These are phyloP conservation scores for Cylindrotheca fusiformis DNA, from an alignment of 108 stramenopile species.

Conservation along the genomic window DNA sequence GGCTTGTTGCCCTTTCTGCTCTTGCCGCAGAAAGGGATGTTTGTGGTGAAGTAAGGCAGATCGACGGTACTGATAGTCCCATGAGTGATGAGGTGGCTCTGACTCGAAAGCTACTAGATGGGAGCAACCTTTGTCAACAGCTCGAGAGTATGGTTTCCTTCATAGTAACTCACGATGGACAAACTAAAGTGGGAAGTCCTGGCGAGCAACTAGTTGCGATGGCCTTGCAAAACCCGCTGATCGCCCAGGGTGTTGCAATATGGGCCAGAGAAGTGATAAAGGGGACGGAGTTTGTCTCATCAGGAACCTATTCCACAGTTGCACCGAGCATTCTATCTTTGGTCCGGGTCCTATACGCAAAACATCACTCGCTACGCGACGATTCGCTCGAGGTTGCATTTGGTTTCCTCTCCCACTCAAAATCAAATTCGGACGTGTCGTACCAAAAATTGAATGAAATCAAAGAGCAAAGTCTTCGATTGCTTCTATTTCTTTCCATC, in stretches of 20 bases:
- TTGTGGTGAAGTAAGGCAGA: slow-evolving; percentile 9
- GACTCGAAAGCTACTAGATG: slow-evolving; percentile 46
- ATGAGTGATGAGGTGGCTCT: slow-evolving; percentile 52
- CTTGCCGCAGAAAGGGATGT: slow-evolving; percentile 54
- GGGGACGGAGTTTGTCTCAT: slow-evolving; percentile 62
- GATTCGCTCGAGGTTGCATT: slow-evolving; percentile 61
- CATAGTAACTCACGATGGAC: slow-evolving; percentile 39
- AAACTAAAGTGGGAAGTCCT: slow-evolving; percentile 25
- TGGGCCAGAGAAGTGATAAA: slow-evolving; percentile 72
- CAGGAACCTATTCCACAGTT: slow-evolving; percentile 74
- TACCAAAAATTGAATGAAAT: slow-evolving; percentile 82
- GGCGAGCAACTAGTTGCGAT: slow-evolving; percentile 63
- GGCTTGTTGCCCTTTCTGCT: slow-evolving; percentile 64
- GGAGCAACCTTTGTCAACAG: slow-evolving; percentile 73
- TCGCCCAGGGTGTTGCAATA: slow-evolving; percentile 74
- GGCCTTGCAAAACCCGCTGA: slow-evolving; percentile 59
- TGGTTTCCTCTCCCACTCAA: slow-evolving; percentile 67
- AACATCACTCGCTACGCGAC: slow-evolving; percentile 71
- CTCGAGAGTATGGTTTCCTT: slow-evolving; percentile 84
- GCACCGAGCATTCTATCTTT: slow-evolving; percentile 77
- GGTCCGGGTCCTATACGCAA: slow-evolving; percentile 47
- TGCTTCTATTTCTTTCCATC: slow-evolving; percentile 61
- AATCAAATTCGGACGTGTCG: slow-evolving; percentile 76
- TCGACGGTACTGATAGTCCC: neutral
- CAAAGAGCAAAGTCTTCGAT: slow-evolving; percentile 79